Base-by-base conservation (phyloP, 768 basidiomycete species). In the Suillus paluster region DNA sequence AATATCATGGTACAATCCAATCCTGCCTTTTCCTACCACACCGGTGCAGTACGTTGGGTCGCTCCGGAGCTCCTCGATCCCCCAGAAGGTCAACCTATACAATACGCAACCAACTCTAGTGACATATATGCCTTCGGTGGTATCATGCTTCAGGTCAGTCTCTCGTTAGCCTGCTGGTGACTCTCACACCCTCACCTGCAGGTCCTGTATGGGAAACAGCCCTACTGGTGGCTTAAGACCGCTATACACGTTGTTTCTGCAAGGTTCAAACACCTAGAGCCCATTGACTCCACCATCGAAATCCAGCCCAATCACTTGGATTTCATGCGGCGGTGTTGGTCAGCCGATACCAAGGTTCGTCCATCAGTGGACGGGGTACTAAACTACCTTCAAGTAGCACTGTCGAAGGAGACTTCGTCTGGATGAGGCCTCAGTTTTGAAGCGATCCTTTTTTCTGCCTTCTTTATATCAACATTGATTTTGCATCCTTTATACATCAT, bases 1-100 rank as follows among this genome's bases (percentile, higher is more conserved):
- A 78, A 66, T 33, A 75, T 82, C 60, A 68, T 77, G 23, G 68
- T 68, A 11, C 77, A 79, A 60, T 69, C 76, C 59, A 69, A 75
- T 41, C 66, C 71, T 11, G 54, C 69, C 12, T 64, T 63, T 7
- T 67, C 68, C 30, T 73, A 67, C 41, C 69, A 62, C 23, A 61
- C 56, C 5, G 67, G 63, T 5, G 61, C 69, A 19, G 10, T 64
- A 0, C 61, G 65, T 9, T 66, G 67, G 64, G 44, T 49, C 5
- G 69, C 66, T 3, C 68, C 68, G 14, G 68, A 70, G 23, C 48
- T 70, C 10, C 38, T 70, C 4, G 60, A 49, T 8, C 14, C 14
- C n/a, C 23, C 33, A 6, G 39, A 39, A 25, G 57, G 44, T 10
- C 34, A 46, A 5, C 36, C 59, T 19, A 50, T 38, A 9, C 42